Evolutionary conservation across 257 asterid genomes (phyloP), one percentile per base, ranked within the genome.

Genomic region (Eustoma russellianum): DNA sequence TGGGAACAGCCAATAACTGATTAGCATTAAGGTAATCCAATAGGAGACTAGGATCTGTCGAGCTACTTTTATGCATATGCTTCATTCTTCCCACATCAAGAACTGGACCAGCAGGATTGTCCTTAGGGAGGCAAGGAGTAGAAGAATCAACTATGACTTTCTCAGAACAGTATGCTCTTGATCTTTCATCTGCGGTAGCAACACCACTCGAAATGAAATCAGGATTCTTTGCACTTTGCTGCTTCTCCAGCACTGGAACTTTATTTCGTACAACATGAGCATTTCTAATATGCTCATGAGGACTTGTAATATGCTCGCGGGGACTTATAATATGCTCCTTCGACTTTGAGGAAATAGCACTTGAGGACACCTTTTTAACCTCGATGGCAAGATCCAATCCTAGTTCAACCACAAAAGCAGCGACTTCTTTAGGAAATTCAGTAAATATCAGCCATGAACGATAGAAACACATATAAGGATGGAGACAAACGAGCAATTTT

Each of bases 1-100:
- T 7, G 5, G 70, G 70, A 50, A 50, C 56, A 35, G 64, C 70
- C 41, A 18, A 17, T 4, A 53, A 9, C 18, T 58, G 18, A 24
- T 35, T 12, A 48, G 30, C 18, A 47, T 48, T 40, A 33, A 64
- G 50, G 44, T 56, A 63, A 45, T 45, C 45, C 46, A 12, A 45
- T 50, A 41, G 13, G 13, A 33, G 5, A 33, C 41, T 48, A 38
- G 45, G 54, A 50, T 41, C 45, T 40, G 15, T 48, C 55, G 15
- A 28, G 15, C 58, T n/a, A 46, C 44, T 53, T 14, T n/a, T 50
- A 53, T 11, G 15, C 38, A 5, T 12, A 15, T 46, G 60, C 18
- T 46, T 47, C 43, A 34, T 54, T 50, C 17, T 34, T 47, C 13
- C 24, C 33, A 7, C 13, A 47, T 62, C 50, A 46, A 34, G 9